These are phyloP conservation scores for Calonectria pseudoturangicola DNA, from an alignment of 2,329 filamentous ascomycete species.

Conservation along the genomic window DNA sequence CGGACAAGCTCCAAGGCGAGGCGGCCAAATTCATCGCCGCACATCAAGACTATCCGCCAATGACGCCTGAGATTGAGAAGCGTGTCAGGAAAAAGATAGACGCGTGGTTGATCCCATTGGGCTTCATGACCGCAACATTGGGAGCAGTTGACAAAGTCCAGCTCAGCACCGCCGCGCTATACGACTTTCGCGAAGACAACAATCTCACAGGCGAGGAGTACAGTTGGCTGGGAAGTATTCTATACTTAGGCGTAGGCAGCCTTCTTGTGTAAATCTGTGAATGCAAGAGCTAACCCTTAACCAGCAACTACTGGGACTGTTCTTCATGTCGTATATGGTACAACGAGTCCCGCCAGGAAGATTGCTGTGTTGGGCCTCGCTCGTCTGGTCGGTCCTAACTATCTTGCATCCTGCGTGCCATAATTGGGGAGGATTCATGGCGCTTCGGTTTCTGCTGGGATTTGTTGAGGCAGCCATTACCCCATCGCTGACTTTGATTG, in stretches of 20 bases:
- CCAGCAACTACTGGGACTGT: constrained; percentile 26
- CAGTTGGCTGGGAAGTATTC: constrained; percentile 48
- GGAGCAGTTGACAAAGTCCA: constrained; percentile 56
- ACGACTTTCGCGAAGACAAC: constrained; percentile 48
- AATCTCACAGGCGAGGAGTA: constrained; percentile 45
- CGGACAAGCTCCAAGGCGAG: constrained; percentile 30
- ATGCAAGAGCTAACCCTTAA: not conserved
- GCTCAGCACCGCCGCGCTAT: constrained; percentile 53
- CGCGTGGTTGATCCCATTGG: constrained; percentile 44
- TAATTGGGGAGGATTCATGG: constrained; percentile 43
- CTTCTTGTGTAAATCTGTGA: not conserved
- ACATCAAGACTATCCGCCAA: constrained; percentile 39
- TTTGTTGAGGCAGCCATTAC: constrained; percentile 43
- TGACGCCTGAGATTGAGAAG: constrained; percentile 46
- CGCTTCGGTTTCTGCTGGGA: constrained; percentile 44
- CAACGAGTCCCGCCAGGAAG: constrained; percentile 44
- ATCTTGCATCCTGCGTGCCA: constrained; percentile 42
- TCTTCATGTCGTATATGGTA: constrained; percentile 38
- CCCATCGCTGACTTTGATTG: constrained; percentile 39
- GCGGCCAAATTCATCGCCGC: constrained; percentile 39
- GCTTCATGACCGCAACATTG: constrained; percentile 31
- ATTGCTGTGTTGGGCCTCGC: constrained; percentile 38
- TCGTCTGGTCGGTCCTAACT: constrained; percentile 41
- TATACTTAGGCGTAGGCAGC: constrained; percentile 44
- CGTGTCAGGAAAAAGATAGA: constrained; percentile 46